Base-by-base conservation (phyloP, 2,329 filamentous ascomycete genomes). In the Stenocarpella maydis region DNA sequence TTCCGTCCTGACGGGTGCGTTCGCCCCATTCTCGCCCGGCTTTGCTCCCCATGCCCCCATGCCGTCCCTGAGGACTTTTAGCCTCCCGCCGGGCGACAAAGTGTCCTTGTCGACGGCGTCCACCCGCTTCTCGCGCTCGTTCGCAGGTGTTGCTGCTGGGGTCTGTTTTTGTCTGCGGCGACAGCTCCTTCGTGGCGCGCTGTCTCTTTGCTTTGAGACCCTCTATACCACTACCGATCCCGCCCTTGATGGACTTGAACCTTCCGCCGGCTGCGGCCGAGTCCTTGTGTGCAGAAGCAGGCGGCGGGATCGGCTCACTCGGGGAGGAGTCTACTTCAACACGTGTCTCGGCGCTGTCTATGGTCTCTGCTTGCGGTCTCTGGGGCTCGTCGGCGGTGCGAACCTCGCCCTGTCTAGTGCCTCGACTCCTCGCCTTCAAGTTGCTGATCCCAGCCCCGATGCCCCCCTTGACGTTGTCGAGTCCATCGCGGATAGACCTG, bases 151-250 rank as follows among this genome's bases (percentile, higher is more conserved):
- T 21, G 34, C 7, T 9, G 45, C 14, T 43, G n/a, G n/a, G n/a
- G n/a, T 19, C 17, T 49, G 41, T 17, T 53, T 24, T 39, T 7
- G 28, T 39, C 19, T 45, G 47, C 10, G 47, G 52, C n/a, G 43
- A 8, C 31, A 31, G 14, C 7, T 49, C 28, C n/a, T 49, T 49
- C 12, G 37, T 54, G 28, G 37, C 58, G 10, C 58, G 58, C 58
- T 49, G 55, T 39, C 34, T 64, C 66, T 37, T 68, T 9, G 66
- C 66, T 24, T 61, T 68, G 31, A 68, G 50, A 4, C 45, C 54
- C 21, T 43, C 54, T 4, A 61, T 41, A 2, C 58, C 58, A 26
- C 58, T 63, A 28, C 58, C 28, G 43, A 63, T 37, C 3, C 66
- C 66, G 12, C n/a, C 66, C 26, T 68, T 68, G 24, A 68, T 49